phyloP scores from a whole-genome alignment of 495 filamentous ascomycete genomes.

The Aspergillus hancockii region DNA sequence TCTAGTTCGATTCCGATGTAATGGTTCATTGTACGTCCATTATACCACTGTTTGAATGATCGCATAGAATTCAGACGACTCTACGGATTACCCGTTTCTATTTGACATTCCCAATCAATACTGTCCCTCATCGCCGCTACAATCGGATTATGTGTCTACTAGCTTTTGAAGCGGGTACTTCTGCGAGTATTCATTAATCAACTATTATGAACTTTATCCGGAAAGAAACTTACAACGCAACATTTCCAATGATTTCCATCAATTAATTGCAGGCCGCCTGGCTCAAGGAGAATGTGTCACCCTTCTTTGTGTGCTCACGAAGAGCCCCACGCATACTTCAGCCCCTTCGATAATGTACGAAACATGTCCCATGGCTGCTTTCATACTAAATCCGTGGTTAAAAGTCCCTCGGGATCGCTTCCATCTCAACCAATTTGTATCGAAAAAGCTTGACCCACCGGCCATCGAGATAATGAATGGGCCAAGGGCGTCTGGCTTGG shows the following conservation, averaged over 20 bases:
- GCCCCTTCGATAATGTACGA: slow-evolving; percentile 3
- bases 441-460: slow-evolving; percentile 6
- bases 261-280: not conserved
- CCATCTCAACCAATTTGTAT: not conserved
- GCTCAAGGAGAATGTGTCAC: not conserved
- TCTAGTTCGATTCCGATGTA: slow-evolving; percentile 6
- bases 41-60: slow-evolving; percentile 1
- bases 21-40: slow-evolving; percentile 3
- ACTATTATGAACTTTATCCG: not conserved
- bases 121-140: slow-evolving; percentile 6
- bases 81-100: not conserved
- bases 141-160: not conserved
- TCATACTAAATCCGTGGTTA: slow-evolving; percentile 4
- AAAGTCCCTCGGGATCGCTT: not conserved
- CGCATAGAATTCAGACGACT: slow-evolving; percentile 1
- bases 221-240: slow-evolving; percentile 1
- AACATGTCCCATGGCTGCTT: not conserved
- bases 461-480: slow-evolving; percentile 10
- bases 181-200: not conserved
- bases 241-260: slow-evolving; percentile 9
- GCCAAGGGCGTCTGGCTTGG: slow-evolving; percentile 1
- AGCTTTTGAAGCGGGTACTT: not conserved
- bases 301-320: not conserved
- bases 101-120: not conserved
- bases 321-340: not conserved